Conservation (phyloP, 139 green algal species). For the Deuterostichococcus epilithicus region DNA sequence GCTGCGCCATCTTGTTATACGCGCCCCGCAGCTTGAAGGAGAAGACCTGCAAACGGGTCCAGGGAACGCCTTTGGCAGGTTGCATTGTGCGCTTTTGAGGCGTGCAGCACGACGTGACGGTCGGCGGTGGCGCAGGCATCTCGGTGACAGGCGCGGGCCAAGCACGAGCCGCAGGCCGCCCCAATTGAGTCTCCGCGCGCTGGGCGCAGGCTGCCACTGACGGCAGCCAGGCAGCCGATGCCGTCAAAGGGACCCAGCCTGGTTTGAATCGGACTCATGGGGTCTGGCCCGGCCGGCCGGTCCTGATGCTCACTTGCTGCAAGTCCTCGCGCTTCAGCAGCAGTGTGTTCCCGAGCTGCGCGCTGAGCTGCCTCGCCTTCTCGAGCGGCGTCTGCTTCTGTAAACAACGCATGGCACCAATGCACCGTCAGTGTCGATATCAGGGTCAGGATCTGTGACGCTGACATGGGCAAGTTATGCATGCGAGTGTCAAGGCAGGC, state of each 20-base stretch:
- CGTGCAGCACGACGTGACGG: no score
- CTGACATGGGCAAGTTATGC: neutral
- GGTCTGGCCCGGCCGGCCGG: no score
- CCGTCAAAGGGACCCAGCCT: no score
- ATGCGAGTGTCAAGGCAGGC: neutral
- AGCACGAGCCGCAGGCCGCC: no score
- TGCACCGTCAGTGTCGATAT: neutral
- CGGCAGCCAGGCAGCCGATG: no score
- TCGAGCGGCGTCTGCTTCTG: slow-evolving; percentile 84
- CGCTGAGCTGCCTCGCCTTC: slow-evolving; percentile 69
- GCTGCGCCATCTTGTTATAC: slow-evolving; percentile 90
- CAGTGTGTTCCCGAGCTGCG: slow-evolving; percentile 59
- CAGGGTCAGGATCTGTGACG: neutral
- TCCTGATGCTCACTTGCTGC: slow-evolving; percentile 64
- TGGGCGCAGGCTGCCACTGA: no score
- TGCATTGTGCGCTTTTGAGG: no score
- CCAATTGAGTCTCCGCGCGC: no score
- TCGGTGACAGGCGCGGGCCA: no score
- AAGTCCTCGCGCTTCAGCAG: slow-evolving; percentile 96
- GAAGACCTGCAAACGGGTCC: slow-evolving; percentile 58
- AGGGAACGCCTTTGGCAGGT: no score
- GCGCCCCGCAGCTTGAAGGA: slow-evolving; percentile 93
- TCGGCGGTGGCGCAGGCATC: no score
- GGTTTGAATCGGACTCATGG: no score
- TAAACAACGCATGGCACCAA: neutral